Conservation (phyloP, 768 basidiomycete species). For the Kwoniella sp. region DNA sequence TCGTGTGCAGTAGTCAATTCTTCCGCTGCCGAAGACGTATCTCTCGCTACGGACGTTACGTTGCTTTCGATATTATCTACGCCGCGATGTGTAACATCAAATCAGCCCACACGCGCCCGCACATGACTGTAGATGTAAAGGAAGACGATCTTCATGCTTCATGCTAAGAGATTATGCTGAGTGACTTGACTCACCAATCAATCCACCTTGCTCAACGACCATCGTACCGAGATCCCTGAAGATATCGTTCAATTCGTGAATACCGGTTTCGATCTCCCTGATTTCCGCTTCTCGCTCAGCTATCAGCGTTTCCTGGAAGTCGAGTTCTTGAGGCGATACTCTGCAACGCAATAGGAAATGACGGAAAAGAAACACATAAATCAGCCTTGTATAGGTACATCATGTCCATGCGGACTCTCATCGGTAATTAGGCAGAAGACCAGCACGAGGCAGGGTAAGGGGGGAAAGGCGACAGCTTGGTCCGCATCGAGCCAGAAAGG, state of each 20-base stretch:
- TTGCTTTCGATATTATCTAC: constrained; percentile 94
- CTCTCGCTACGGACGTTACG: constrained; percentile 78
- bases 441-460: too few relatives aligned
- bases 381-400: too few relatives aligned
- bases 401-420: too few relatives aligned
- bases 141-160: too few relatives aligned
- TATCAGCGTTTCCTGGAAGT: constrained; percentile 92
- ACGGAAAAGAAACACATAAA: background rate
- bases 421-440: background rate
- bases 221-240: constrained; percentile 94
- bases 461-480: too few relatives aligned
- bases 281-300: constrained; percentile 93
- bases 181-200: constrained; percentile 71
- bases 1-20: constrained; percentile 87
- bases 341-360: constrained; percentile 16
- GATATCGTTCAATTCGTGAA: constrained; percentile 93
- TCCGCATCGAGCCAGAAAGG: too few relatives aligned
- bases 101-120: constrained; percentile 2
- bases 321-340: constrained; percentile 65
- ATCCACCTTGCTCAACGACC: constrained; percentile 88
- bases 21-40: constrained; percentile 78
- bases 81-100: background rate
- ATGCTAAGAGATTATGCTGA: too few relatives aligned
- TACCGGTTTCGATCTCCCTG: constrained; percentile 92
- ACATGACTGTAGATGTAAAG: too few relatives aligned